Evolutionary conservation across 176 grass and related monocot species (phyloP), one percentile per base, ranked within the genome.

Genomic region (Musa acuminata): DNA sequence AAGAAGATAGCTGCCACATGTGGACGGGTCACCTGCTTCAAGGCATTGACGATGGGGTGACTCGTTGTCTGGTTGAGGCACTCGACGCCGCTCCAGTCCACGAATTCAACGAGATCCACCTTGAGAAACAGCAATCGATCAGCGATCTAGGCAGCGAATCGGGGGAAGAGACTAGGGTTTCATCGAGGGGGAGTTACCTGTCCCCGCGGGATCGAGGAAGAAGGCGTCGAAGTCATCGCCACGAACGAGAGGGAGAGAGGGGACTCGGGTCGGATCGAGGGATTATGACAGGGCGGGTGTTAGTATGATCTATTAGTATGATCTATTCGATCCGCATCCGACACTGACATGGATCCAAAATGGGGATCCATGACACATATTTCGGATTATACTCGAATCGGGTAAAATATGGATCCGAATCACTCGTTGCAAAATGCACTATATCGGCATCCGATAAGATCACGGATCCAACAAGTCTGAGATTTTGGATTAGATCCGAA

Each of bases 61-160:
- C 80, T 80, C 8, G 88, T 66, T 73, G 80, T 84, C 86, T 99
- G 96, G 77, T 99, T 99, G 80, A 99, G 96, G 81, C 96, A 99
- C 76, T 99, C 96, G 23, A 99, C 88, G 88, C 96, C 81, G 78
- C 75, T 99, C 96, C 96, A 99, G 72, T 99, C 96, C 73, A 99
- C 84, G 75, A 99, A 91, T 77, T 99, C 91, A 74, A 91, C 86
- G 78, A 99, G 89, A 91, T 99, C 96, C 81, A 93, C 96, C 96
- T 99, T 78, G 49, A 81, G 22, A 79, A 64, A 27, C 54, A 72
- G 11, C 75, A 73, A 68, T 49, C 67, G 55, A 75, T 8, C 19
- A 69, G 53, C 54, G 52, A 27, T 55, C 26, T 35, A 9, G 10
- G 24, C 1, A 23, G 17, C 9, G 13, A 29, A 74, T 13, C 1